phyloP scores from a whole-genome alignment of 306 rosid genomes.

The Cucurbita ficifolia region DNA sequence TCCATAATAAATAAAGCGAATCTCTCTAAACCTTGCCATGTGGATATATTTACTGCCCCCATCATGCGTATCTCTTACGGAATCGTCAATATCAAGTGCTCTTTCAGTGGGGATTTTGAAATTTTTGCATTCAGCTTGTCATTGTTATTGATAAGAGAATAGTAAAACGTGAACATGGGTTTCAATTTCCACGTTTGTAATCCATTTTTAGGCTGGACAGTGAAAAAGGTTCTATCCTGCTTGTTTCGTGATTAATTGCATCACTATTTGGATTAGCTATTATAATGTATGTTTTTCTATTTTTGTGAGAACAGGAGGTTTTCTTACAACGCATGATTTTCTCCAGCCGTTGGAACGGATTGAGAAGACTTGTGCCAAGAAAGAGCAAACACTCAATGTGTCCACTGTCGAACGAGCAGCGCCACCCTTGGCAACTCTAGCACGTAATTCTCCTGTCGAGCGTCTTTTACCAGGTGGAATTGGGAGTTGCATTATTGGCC shows the following conservation, averaged over 20 bases:
- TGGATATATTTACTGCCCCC: not conserved
- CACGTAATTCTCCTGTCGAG: constrained; percentile 35
- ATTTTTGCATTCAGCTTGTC: not conserved
- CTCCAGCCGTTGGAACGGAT: constrained; percentile 67
- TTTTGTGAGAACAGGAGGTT: constrained; percentile 35
- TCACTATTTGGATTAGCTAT: not conserved
- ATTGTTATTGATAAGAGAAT: not conserved
- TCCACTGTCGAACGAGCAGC: constrained; percentile 14
- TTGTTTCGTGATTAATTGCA: not conserved
- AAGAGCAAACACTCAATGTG: constrained; percentile 30
- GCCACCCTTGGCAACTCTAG: constrained; percentile 10
- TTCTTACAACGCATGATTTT: constrained; percentile 83
- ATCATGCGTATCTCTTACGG: not conserved
- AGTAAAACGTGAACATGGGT: not conserved
- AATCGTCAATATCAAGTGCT: not conserved
- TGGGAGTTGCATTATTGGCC: constrained; percentile 88
- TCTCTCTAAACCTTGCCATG: not conserved
- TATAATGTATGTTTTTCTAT: not conserved
- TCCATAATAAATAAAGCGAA: not conserved
- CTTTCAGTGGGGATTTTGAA: not conserved
- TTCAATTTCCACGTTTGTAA: not conserved
- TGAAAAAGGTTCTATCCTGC: not conserved
- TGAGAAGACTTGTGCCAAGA: constrained; percentile 47
- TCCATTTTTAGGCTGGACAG: not conserved
- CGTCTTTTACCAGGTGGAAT: constrained; percentile 84